phyloP scores from a whole-genome alignment of 164 flowering plant species.

The Dillenia suffruticosa region DNA sequence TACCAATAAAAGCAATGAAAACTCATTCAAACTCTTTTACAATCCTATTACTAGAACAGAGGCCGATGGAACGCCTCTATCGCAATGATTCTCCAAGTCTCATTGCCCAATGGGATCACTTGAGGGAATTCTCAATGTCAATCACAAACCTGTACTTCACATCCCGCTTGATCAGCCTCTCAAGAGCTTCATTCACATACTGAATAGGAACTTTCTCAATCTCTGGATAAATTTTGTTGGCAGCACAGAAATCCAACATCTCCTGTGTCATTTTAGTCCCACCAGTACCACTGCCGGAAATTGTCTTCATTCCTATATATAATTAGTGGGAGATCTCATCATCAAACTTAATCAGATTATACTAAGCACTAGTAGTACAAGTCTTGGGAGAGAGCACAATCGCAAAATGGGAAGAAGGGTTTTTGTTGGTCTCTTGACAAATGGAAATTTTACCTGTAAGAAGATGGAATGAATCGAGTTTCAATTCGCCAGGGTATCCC shows the following conservation, averaged over 20 bases:
- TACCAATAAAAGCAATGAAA: too few relatives aligned
- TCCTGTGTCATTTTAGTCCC: slow-evolving; percentile 75
- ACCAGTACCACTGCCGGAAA: slow-evolving; percentile 68
- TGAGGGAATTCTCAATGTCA: slow-evolving; percentile 67
- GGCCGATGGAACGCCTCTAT: too few relatives aligned
- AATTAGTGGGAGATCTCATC: background rate
- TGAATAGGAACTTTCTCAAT: slow-evolving; percentile 73
- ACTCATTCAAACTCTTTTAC: too few relatives aligned
- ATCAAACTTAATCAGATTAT: background rate
- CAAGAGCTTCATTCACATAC: slow-evolving; percentile 77
- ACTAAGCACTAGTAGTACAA: background rate
- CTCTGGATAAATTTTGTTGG: slow-evolving; percentile 62
- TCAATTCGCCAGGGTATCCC: slow-evolving; percentile 76
- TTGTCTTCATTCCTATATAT: slow-evolving; percentile 53
- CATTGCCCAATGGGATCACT: slow-evolving; percentile 23
- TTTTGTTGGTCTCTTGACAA: too few relatives aligned
- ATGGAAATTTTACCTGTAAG: slow-evolving; percentile 33
- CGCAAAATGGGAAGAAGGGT: too few relatives aligned
- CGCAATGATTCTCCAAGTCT: too few relatives aligned
- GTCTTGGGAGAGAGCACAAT: background rate
- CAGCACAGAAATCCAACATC: slow-evolving; percentile 84
- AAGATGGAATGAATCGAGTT: slow-evolving; percentile 64
- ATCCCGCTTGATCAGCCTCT: slow-evolving; percentile 71
- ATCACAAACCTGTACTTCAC: slow-evolving; percentile 88
- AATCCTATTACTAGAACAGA: too few relatives aligned